Conservation (phyloP, 768 basidiomycete genomes). For the Boletus barrowsii region DNA sequence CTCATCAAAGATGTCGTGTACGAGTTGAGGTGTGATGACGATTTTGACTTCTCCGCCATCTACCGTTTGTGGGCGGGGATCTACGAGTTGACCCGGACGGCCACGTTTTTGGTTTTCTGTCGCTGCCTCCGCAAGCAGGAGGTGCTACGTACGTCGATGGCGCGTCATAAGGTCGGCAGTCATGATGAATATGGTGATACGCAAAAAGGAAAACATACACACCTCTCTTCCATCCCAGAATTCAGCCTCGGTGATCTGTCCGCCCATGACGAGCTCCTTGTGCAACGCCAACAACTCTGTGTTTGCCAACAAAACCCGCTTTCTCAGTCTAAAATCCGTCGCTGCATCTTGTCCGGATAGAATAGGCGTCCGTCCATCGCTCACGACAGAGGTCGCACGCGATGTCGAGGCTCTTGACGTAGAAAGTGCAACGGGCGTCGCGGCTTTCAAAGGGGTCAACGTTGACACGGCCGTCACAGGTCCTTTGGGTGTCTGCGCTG, state of each 20-base stretch:
- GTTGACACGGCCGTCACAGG: constrained; percentile 16
- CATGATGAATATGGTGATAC: neutral
- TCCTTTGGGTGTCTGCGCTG: constrained; percentile 24
- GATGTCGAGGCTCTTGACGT: constrained; percentile 50
- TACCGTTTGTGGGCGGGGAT: constrained; percentile 81
- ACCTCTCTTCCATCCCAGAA: constrained; percentile 99
- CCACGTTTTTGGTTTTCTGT: constrained; percentile 73
- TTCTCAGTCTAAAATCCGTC: constrained; percentile 69
- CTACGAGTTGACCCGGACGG: constrained; percentile 82
- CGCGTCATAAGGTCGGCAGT: too few species aligned
- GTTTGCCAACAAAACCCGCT: constrained; percentile 74
- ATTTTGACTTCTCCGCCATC: constrained; percentile 87
- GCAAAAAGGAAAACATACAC: constrained; percentile 12
- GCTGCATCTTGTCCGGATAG: constrained; percentile 57
- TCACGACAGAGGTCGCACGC: constrained; percentile 61
- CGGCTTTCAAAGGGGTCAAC: constrained; percentile 21
- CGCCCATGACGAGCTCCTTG: constrained; percentile 80
- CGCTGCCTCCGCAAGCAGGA: constrained; percentile 73
- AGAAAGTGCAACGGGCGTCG: constrained; percentile 30
- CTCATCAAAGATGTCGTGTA: constrained; percentile 96
- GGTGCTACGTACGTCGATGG: constrained; percentile 45
- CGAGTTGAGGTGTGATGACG: constrained; percentile 84
- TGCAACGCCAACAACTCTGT: constrained; percentile 80
- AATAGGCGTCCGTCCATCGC: constrained; percentile 50
- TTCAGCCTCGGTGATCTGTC: constrained; percentile 86